Conservation (phyloP, 1,284 basidiomycete genomes). For the Papiliotrema terrestris region DNA sequence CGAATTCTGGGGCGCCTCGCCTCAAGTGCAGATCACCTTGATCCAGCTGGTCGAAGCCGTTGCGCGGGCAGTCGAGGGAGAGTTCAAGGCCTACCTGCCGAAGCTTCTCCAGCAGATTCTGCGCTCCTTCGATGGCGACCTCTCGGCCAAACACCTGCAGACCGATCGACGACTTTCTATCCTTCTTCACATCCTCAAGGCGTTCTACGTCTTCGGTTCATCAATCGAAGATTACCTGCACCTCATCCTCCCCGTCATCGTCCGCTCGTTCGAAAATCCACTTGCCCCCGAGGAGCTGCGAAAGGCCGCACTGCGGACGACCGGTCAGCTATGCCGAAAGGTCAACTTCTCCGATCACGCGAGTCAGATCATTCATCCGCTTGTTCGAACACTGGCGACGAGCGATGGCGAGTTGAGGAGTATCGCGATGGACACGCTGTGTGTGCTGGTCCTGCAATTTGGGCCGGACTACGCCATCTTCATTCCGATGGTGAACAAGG, state of each 20-base stretch:
- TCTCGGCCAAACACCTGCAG: conserved; percentile 45
- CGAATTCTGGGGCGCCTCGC: conserved; percentile 81
- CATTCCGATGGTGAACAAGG: conserved; percentile 94
- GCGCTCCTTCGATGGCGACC: conserved; percentile 80
- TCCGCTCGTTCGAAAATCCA: conserved; percentile 81
- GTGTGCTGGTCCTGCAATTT: conserved; percentile 86
- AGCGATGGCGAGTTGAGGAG: conserved; percentile 74
- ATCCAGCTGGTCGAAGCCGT: conserved; percentile 91
- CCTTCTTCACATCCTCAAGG: conserved; percentile 69
- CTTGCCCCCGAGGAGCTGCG: conserved; percentile 74
- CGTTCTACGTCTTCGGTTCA: conserved; percentile 89
- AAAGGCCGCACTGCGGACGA: conserved; percentile 84
- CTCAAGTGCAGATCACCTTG: conserved; percentile 82
- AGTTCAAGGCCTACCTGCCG: conserved; percentile 97
- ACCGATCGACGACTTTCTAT: conserved; percentile 82
- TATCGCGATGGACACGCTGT: conserved; percentile 90
- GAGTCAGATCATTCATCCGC: conserved; percentile 92
- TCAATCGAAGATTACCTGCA: conserved; percentile 98
- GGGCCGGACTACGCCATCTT: conserved; percentile 97
- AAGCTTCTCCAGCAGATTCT: conserved; percentile 86
- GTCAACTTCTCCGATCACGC: conserved; percentile 99
- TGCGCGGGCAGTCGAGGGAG: conserved; percentile 92
- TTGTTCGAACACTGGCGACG: conserved; percentile 81
- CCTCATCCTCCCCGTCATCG: conserved; percentile 91
- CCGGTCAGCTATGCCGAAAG: conserved; percentile 84